Conservation (phyloP, 2,329 filamentous ascomycete species). For the Penicillium janthinellum region DNA sequence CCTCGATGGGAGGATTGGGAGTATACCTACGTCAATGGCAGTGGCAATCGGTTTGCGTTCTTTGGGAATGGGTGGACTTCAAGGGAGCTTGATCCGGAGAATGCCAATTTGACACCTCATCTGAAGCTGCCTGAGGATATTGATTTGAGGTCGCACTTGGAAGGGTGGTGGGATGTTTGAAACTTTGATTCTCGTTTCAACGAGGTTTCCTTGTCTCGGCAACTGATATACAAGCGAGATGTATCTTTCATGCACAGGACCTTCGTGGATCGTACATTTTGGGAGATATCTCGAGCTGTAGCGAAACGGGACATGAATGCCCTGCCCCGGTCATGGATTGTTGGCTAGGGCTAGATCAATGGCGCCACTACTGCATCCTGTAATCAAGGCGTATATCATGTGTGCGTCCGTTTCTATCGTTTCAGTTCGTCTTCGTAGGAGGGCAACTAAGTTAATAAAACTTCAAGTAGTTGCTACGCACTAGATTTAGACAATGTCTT, state of each 20-base stretch:
- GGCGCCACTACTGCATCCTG: slow-evolving; percentile 44
- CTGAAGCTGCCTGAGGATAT: slow-evolving; percentile 58
- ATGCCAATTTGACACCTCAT: slow-evolving; percentile 66
- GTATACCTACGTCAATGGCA: slow-evolving; percentile 50
- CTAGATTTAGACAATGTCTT: neutral
- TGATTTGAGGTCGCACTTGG: slow-evolving; percentile 65
- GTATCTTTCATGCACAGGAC: too few species aligned
- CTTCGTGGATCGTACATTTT: slow-evolving; percentile 30
- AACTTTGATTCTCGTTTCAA: neutral
- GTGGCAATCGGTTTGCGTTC: slow-evolving; percentile 54
- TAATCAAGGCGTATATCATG: slow-evolving; percentile 33
- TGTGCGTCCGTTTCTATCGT: neutral
- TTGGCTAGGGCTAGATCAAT: slow-evolving; percentile 42
- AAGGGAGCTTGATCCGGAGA: slow-evolving; percentile 55
- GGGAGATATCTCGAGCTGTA: slow-evolving; percentile 34
- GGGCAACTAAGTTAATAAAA: neutral
- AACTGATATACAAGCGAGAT: neutral
- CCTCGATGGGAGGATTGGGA: slow-evolving; percentile 64
- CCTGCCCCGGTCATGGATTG: slow-evolving; percentile 38
- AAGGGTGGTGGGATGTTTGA: slow-evolving; percentile 65
- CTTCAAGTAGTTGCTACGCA: too few species aligned
- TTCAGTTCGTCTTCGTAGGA: neutral
- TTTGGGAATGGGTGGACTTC: slow-evolving; percentile 69
- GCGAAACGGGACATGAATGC: slow-evolving; percentile 41
- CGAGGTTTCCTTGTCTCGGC: too few species aligned